These are phyloP conservation scores for Solanum sitiens DNA, from an alignment of 257 asterid species.

Conservation along the genomic window DNA sequence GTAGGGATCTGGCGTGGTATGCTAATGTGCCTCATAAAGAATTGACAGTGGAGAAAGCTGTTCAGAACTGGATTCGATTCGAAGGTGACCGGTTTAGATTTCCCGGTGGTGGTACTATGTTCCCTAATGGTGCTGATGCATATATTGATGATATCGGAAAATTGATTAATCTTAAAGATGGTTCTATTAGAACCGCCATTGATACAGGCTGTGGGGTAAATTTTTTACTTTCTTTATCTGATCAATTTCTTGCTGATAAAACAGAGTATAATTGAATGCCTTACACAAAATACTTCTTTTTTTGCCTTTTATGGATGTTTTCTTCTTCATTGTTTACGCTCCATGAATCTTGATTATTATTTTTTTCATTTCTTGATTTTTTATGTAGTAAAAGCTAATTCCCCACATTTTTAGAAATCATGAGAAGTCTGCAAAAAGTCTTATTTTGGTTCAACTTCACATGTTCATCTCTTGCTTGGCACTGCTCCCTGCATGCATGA, in stretches of 20 bases:
- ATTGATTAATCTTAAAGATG: conserved; percentile 57
- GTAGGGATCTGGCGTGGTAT: conserved; percentile 82
- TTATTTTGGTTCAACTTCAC: neutral
- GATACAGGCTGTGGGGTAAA: conserved; percentile 97
- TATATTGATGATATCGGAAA: conserved; percentile 68
- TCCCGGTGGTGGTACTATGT: conserved; percentile 96
- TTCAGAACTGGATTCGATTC: conserved; percentile 74
- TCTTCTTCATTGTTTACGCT: neutral
- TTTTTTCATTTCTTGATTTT: neutral
- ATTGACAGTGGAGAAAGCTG: conserved; percentile 78
- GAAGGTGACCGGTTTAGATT: conserved; percentile 71
- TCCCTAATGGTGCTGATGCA: conserved; percentile 66
- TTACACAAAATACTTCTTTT: neutral
- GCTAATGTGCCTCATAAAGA: conserved; percentile 82
- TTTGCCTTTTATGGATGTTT: neutral
- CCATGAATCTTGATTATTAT: neutral
- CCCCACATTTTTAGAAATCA: neutral
- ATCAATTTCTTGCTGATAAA: neutral
- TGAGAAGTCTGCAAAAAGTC: neutral
- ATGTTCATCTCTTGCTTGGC: neutral
- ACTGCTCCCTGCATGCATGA: conserved; percentile 8
- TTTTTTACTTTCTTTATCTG: neutral
- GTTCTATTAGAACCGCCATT: conserved; percentile 75
- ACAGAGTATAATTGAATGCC: neutral
- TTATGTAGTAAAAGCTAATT: neutral